Percentiles rank a stretch among this genome's conserved stretches.
Conservation (phyloP, 176 grass and related monocot genomes). For the Oryza australiensis region DNA sequence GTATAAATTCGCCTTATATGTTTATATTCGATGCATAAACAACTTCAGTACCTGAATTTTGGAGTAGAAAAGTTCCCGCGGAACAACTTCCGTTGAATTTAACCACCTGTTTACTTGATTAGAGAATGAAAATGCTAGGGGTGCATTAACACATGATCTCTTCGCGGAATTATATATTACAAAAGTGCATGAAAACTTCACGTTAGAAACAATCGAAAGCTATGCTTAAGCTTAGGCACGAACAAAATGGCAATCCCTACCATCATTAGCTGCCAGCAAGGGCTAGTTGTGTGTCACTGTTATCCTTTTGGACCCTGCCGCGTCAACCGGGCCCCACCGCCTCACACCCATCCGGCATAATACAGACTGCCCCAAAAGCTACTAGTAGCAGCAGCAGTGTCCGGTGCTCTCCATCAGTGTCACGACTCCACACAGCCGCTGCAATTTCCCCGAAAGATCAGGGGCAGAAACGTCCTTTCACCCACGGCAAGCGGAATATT, state of each 20-base stretch:
- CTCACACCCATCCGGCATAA: not conserved
- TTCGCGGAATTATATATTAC: not conserved
- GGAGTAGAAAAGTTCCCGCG: no score
- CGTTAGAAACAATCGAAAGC: no score
- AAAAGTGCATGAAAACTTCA: not conserved
- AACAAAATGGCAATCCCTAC: not conserved
- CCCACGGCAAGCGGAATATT: not conserved
- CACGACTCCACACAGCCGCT: not conserved
- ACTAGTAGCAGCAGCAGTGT: not conserved
- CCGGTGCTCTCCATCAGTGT: slow-evolving; percentile 31
- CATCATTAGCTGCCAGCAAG: not conserved
- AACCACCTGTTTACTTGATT: not conserved
- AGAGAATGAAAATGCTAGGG: not conserved
- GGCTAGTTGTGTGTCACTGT: not conserved
- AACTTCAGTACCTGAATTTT: not conserved
- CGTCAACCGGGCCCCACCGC: not conserved
- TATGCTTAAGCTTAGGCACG: not conserved
- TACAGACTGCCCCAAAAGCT: slow-evolving; percentile 12
- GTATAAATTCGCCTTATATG: not conserved
- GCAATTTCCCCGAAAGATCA: not conserved
- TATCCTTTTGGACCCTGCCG: not conserved
- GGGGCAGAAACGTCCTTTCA: slow-evolving; percentile 21
- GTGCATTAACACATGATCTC: not conserved
- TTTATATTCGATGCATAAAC: not conserved
- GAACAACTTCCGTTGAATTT: not conserved